Percentiles rank a stretch among this genome's conserved stretches.
Evolutionary conservation across 1,139 yeast genomes (phyloP).

Genomic region (Yamadazyma spencermartinsiae): DNA sequence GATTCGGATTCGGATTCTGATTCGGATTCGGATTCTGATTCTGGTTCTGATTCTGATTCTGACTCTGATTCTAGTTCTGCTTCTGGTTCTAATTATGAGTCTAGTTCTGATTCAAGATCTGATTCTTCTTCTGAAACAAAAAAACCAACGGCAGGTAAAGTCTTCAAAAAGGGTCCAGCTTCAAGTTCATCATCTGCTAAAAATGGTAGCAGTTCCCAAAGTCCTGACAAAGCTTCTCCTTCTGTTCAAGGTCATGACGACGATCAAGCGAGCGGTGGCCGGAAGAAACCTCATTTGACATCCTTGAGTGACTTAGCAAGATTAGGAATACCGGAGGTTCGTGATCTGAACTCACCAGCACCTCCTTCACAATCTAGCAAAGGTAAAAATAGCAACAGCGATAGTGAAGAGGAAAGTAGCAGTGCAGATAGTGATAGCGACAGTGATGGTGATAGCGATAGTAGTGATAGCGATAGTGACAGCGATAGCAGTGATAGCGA

Average conservation of each 20-base stretch:
- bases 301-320: constrained; percentile 58
- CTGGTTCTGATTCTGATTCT: constrained; percentile 8
- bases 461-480: constrained; percentile 23
- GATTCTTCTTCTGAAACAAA: constrained; percentile 9
- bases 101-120: constrained; percentile 11
- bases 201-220: not conserved
- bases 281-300: constrained; percentile 36
- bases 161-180: too few species aligned
- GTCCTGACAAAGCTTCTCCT: constrained; percentile 3
- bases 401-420: constrained; percentile 17
- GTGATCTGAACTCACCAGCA: constrained; percentile 34
- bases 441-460: constrained; percentile 19
- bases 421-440: constrained; percentile 17
- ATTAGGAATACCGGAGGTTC: constrained; percentile 65
- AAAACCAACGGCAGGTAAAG: too few species aligned
- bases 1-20: constrained; percentile 5
- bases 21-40: constrained; percentile 8
- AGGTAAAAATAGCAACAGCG: constrained; percentile 7
- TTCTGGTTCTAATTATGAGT: constrained; percentile 10
- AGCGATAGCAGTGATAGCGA: constrained; percentile 18
- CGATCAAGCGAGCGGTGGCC: not conserved
- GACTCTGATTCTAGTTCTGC: constrained; percentile 10
- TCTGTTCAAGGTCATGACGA: not conserved
- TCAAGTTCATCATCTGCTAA: not conserved
- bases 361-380: constrained; percentile 7